Base-by-base conservation (phyloP, 768 basidiomycete species). In the Tricholoma bakamatsutake region DNA sequence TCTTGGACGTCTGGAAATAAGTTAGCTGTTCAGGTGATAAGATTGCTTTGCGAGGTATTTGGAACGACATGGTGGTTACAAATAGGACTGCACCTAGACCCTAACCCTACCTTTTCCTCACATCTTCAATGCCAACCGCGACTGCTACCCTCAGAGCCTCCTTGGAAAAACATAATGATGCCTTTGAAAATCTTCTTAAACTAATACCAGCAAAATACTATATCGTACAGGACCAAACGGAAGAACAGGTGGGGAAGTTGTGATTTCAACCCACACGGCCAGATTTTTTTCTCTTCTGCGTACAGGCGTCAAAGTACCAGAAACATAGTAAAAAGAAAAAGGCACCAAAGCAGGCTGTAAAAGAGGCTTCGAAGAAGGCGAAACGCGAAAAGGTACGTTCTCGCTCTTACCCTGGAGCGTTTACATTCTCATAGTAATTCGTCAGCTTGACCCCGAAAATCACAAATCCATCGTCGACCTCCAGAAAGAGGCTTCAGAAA, bases 161-260 rank as follows among this genome's bases (percentile, higher is more conserved):
- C 3, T 71, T 98, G 49, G 88, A 93, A 69, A 74, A 75, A 40
- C 93, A 97, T 72, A 97, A 98, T 66, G 82, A 81, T 27, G 82
- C 85, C 0, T 98, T 99, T 62, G 92, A 94, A 64, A 76, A 83
- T 0, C 75, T 98, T 4, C 76, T 97, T 1, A 83, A 78, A 39
- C 80, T 97, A 46, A 97, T 98, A 54, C 96, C 96, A 0, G 80
- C 94, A 5, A 88, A 87, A 73, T 93, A 89, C 68, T 98, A 98
- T 70, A 75, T 97, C 49, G 80, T 83, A 1, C 78, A 57, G 76
- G 86, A 88, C 17, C 80, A 81, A 45, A 73, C 75, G 1, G 83
- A 87, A 50, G 87, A 87, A 57, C 83, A 86, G 77, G 89, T 86
- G 50, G 40, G 73, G 61, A 47, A 40, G 18, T 10, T 4, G n/a